Evolutionary conservation across 2,329 filamentous ascomycete genomes (phyloP).

Genomic region (Elsinoe perseae): DNA sequence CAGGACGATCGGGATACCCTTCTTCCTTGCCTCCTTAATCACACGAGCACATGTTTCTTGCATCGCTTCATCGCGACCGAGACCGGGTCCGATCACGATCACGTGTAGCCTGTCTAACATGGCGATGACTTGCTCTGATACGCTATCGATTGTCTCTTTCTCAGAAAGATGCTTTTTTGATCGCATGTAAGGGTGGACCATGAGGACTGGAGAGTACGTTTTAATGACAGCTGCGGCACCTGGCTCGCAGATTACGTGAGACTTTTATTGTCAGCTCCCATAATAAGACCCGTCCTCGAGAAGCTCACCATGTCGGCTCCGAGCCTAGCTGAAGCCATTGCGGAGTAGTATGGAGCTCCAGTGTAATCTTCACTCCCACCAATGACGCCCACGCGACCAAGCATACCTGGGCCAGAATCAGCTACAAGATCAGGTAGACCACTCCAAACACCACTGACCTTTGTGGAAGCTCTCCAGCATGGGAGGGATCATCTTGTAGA

Average conservation of each 20-base stretch:
- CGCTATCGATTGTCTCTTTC: conserved; percentile 51
- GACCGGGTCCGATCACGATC: conserved; percentile 83
- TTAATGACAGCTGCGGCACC: conserved; percentile 82
- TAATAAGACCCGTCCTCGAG: not conserved
- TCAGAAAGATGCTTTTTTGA: conserved; percentile 55
- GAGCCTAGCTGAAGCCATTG: conserved; percentile 86
- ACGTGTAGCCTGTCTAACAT: conserved; percentile 86
- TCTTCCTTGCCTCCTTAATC: conserved; percentile 66
- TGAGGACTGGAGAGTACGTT: conserved; percentile 93
- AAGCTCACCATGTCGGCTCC: conserved; percentile 76
- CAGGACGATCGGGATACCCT: conserved; percentile 70
- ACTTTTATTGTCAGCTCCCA: conserved; percentile 41
- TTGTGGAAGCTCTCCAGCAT: conserved; percentile 97
- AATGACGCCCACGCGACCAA: conserved; percentile 86
- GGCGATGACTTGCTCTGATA: conserved; percentile 62
- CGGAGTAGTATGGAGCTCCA: conserved; percentile 94
- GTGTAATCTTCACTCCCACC: conserved; percentile 95
- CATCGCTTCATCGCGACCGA: conserved; percentile 85
- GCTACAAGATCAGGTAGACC: not conserved
- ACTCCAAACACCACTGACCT: conserved; percentile 45
- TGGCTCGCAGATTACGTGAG: conserved; percentile 91
- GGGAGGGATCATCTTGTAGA: conserved; percentile 84
- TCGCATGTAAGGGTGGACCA: conserved; percentile 95
- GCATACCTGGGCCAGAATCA: conserved; percentile 57
- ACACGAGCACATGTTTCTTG: conserved; percentile 75